phyloP scores from a whole-genome alignment of 2,329 filamentous ascomycete genomes.

The Colletotrichum sp. region DNA sequence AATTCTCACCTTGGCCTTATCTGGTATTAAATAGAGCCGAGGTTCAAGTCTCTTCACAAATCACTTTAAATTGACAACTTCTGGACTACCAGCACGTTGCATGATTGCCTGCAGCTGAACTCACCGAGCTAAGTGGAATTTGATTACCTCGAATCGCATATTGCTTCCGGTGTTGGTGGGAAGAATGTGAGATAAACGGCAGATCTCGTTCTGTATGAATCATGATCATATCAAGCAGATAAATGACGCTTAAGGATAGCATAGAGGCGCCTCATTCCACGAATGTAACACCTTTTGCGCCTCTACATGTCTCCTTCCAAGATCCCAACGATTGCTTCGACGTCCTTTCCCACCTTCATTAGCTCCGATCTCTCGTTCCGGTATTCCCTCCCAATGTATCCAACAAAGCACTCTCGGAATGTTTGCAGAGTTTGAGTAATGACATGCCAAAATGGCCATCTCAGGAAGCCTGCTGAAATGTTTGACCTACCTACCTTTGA shows the following conservation, averaged over 20 bases:
- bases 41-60: neutral
- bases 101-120: neutral
- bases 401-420: neutral
- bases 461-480: neutral
- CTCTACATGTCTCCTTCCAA: neutral
- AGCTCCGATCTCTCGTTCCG: neutral
- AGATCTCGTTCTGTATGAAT: neutral
- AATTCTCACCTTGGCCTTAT: neutral
- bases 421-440: neutral
- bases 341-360: neutral
- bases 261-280: neutral
- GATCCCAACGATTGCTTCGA: neutral
- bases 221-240: neutral
- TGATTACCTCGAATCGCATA: neutral
- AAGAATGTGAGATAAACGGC: neutral
- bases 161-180: neutral
- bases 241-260: neutral
- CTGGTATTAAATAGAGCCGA: neutral
- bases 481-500: neutral
- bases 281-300: neutral
- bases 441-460: neutral
- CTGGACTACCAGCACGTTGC: neutral
- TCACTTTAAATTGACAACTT: neutral
- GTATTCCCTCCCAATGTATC: neutral
- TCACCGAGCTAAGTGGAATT: neutral